Evolutionary conservation across 2,329 filamentous ascomycete species (phyloP), one percentile per base, ranked within the genome.

Genomic region (Sordariomycetes sp.): DNA sequence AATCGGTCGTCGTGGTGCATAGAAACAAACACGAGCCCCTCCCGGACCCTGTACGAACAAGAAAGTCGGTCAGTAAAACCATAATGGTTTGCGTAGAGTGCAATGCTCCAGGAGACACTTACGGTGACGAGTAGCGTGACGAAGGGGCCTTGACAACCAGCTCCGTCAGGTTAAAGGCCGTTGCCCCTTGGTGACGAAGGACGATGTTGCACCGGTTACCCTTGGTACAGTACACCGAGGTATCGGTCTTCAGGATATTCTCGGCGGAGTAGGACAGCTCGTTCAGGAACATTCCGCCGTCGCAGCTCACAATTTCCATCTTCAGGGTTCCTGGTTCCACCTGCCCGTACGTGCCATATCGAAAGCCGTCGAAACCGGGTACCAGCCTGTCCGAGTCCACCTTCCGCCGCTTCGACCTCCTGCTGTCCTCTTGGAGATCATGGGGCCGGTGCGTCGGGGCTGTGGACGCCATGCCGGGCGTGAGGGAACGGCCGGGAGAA

Each of bases 251-350:
- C 61, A 97, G 77, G 32, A 97, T 86, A 68, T 96, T 96, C 64
- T 92, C 89, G 22, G 87, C 84, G 14, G 81, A 80, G 62, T 89
- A 89, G 12, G 77, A 73, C 58, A 76, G 73, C 64, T 86, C 82
- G 61, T 87, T 85, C 55, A 80, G 77, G 65, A 79, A 85, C 59
- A 83, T 78, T 51, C 92, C 91, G 48, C 90, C 91, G 69, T 97
- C 92, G 67, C 91, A 97, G 75, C 87, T 94, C 54, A 89, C 81
- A 61, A 97, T 85, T 68, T 96, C 89, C 89, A 97, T 90, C 61
- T 81, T 86, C 65, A 97, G 74, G 62, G 82, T 80, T 3, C 91
- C 92, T 0, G 90, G 82, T 60, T 94, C 88, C 18, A 96, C 88
- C 71, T 96, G 92, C 20, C 92, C 93, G 69, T 87, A 90, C 65